Evolutionary conservation across 768 basidiomycete genomes (phyloP).

Genomic region (Mycena albidolilacea): DNA sequence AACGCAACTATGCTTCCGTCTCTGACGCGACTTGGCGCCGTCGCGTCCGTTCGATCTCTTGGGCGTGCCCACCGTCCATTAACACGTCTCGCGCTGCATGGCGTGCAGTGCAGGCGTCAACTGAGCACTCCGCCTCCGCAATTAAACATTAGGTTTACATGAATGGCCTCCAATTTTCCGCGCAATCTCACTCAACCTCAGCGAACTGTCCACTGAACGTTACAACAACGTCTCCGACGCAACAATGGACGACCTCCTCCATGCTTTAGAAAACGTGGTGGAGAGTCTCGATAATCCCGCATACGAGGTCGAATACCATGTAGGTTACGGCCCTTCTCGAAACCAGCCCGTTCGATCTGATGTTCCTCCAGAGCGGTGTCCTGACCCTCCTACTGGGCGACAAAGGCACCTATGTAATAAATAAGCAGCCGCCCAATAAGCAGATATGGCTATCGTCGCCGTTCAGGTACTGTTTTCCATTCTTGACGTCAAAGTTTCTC

Average conservation of each 20-base stretch:
- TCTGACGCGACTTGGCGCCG: constrained; percentile 31
- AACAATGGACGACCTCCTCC: constrained; percentile 84
- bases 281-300: constrained; percentile 68
- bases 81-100: constrained; percentile 9
- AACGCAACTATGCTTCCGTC: constrained; percentile 36
- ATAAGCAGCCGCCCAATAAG: constrained; percentile 97
- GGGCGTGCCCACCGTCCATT: constrained; percentile 19
- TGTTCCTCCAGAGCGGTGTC: constrained; percentile 81
- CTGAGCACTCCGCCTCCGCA: constrained; percentile 72
- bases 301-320: constrained; percentile 92
- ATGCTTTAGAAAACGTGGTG: constrained; percentile 80
- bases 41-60: constrained; percentile 39
- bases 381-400: constrained; percentile 84
- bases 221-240: constrained; percentile 83
- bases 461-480: constrained; percentile 68
- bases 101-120: constrained; percentile 46
- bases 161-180: constrained; percentile 8
- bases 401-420: constrained; percentile 93
- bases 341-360: not conserved
- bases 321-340: constrained; percentile 52
- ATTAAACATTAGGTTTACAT: constrained; percentile 68
- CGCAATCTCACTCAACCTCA: constrained; percentile 40
- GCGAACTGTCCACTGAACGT: constrained; percentile 69
- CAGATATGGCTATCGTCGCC: constrained; percentile 98
- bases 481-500: constrained; percentile 12